Percentiles rank a stretch among this genome's conserved stretches.
These are phyloP conservation scores for Athelia psychrophila DNA, from an alignment of 1,284 basidiomycete genomes.

Conservation along the genomic window DNA sequence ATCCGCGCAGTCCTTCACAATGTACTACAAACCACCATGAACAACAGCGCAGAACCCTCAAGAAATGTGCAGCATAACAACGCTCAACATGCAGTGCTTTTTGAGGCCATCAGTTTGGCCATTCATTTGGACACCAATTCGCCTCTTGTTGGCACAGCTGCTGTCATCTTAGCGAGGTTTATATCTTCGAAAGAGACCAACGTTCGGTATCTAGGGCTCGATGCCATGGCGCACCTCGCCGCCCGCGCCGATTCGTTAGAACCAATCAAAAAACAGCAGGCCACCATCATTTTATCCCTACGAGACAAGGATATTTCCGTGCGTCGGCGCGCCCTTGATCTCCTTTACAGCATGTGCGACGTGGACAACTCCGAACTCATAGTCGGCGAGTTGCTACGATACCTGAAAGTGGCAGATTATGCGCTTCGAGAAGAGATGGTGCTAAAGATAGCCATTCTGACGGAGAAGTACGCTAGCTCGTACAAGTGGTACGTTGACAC, in stretches of 20 bases:
- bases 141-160: slow-evolving; percentile 86
- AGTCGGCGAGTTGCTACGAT: slow-evolving; percentile 91
- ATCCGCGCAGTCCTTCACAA: slow-evolving; percentile 77
- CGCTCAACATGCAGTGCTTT: slow-evolving; percentile 96
- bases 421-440: slow-evolving; percentile 98
- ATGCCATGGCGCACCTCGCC: slow-evolving; percentile 98
- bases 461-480: slow-evolving; percentile 94
- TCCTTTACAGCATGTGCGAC: slow-evolving; percentile 99
- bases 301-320: slow-evolving; percentile 98
- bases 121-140: slow-evolving; percentile 96
- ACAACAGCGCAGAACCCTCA: slow-evolving; percentile 88
- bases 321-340: slow-evolving; percentile 88
- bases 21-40: slow-evolving; percentile 89
- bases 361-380: slow-evolving; percentile 92
- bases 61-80: slow-evolving; percentile 99
- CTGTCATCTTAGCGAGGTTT: slow-evolving; percentile 89
- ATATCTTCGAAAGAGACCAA: slow-evolving; percentile 99
- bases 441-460: slow-evolving; percentile 96
- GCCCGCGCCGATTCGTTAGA: slow-evolving; percentile 89
- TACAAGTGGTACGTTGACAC: slow-evolving; percentile 98
- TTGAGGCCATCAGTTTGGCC: slow-evolving; percentile 96
- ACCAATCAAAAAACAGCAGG: slow-evolving; percentile 94
- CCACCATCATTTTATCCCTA: slow-evolving; percentile 91
- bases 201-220: slow-evolving; percentile 95
- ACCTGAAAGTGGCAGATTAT: slow-evolving; percentile 93